Conservation (phyloP, 805 yeast species). For the Barnettozyma siamensis region DNA sequence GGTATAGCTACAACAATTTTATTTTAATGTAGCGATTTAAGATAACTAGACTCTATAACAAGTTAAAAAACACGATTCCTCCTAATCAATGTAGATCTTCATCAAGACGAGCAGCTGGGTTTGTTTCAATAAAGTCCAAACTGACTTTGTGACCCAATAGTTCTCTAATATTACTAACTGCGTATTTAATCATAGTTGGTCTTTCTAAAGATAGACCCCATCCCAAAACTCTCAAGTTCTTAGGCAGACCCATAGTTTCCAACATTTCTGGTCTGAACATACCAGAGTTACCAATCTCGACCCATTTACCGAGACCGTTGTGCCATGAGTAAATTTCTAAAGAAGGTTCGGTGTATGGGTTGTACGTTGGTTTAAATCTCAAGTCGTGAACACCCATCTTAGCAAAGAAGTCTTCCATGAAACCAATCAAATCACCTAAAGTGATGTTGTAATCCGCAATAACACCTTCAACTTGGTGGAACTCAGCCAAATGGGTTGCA, state of each 20-base stretch:
- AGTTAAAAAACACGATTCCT: not conserved
- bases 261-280: constrained; percentile 99
- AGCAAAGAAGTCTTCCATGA: constrained; percentile 94
- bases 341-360: constrained; percentile 98
- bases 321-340: constrained; percentile 98
- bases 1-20: not conserved
- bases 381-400: constrained; percentile 96
- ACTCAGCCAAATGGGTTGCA: constrained; percentile 98
- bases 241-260: constrained; percentile 96
- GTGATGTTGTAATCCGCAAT: constrained; percentile 94
- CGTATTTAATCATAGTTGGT: constrained; percentile 99
- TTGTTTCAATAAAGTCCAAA: constrained; percentile 87
- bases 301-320: constrained; percentile 92
- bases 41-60: not conserved
- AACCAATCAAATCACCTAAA: constrained; percentile 92
- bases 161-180: constrained; percentile 93
- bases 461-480: constrained; percentile 99
- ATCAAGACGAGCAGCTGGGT: constrained; percentile 97
- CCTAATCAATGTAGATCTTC: constrained; percentile 41
- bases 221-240: constrained; percentile 88
- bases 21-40: too few relatives aligned
- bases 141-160: constrained; percentile 95
- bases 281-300: constrained; percentile 98
- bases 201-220: constrained; percentile 97
- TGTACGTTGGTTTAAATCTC: constrained; percentile 97